phyloP scores from a whole-genome alignment of 1,284 basidiomycete genomes.

The Puccinia coronata region DNA sequence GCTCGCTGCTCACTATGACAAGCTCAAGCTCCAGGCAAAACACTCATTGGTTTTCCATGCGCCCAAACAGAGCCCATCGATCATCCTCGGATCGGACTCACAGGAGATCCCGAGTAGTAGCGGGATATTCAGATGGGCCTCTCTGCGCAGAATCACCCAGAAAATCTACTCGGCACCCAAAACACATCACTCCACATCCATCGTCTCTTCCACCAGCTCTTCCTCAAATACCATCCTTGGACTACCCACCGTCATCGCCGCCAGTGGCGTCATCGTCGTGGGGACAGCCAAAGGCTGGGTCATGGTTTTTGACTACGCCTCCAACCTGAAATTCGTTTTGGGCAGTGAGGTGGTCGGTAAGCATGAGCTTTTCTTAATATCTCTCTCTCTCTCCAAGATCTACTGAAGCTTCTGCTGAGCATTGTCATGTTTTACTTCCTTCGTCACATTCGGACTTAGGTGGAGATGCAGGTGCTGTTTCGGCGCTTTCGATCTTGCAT shows the following conservation, averaged over 20 bases:
- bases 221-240: slow-evolving; percentile 59
- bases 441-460: slow-evolving; percentile 62
- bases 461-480: slow-evolving; percentile 75
- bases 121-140: slow-evolving; percentile 38
- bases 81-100: slow-evolving; percentile 2
- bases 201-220: not conserved
- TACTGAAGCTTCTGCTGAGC: no score
- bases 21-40: no score
- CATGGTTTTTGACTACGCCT: slow-evolving; percentile 85
- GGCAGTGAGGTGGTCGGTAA: slow-evolving; percentile 70
- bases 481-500: slow-evolving; percentile 83
- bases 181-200: not conserved
- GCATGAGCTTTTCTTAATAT: no score
- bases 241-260: slow-evolving; percentile 74
- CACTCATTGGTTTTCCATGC: no score
- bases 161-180: slow-evolving; percentile 27
- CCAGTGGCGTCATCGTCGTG: no score
- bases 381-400: no score
- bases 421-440: no score
- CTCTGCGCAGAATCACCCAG: slow-evolving; percentile 29
- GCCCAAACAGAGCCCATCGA: slow-evolving; percentile 14
- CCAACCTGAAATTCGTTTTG: slow-evolving; percentile 76
- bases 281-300: slow-evolving; percentile 79
- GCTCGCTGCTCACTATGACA: no score
- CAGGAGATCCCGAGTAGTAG: not conserved